Percentiles rank a stretch among this genome's conserved stretches.
Evolutionary conservation across 2,329 filamentous ascomycete species (phyloP).

Genomic region (Bretziella fagacearum): DNA sequence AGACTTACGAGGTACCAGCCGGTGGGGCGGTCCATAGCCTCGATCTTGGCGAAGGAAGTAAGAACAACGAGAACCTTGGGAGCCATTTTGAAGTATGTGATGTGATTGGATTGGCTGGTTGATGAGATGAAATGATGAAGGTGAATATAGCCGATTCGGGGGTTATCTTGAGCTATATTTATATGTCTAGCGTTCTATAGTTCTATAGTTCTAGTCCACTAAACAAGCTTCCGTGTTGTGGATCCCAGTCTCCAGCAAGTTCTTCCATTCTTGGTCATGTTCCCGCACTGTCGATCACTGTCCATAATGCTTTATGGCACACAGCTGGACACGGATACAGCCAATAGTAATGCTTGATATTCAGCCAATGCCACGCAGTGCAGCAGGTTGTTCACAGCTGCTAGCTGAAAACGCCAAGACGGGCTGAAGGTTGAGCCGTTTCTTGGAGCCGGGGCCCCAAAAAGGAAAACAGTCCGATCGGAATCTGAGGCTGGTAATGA

Average conservation of each 20-base stretch:
- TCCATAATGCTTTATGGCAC: no score
- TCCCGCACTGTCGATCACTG: not conserved
- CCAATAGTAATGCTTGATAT: no score
- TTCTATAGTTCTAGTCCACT: no score
- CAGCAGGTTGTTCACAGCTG: not conserved
- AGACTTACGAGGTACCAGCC: conserved; percentile 51
- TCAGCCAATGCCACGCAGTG: no score
- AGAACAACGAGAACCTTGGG: conserved; percentile 54
- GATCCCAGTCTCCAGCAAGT: not conserved
- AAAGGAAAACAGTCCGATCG: not conserved
- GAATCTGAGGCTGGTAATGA: no score
- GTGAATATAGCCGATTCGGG: not conserved
- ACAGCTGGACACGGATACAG: no score
- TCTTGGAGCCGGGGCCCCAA: not conserved
- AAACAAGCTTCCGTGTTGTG: no score
- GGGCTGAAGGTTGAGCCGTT: not conserved
- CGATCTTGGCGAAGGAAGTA: conserved; percentile 41
- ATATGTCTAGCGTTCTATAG: no score
- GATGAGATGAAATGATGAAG: not conserved
- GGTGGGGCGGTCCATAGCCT: conserved; percentile 33
- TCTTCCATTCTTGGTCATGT: not conserved
- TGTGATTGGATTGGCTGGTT: not conserved
- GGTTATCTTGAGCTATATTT: not conserved
- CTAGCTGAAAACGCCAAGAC: not conserved
- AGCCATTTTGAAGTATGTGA: conserved; percentile 24